These are phyloP conservation scores for Acaromyces ingoldii DNA, from an alignment of 1,284 basidiomycete genomes.

Conservation along the genomic window DNA sequence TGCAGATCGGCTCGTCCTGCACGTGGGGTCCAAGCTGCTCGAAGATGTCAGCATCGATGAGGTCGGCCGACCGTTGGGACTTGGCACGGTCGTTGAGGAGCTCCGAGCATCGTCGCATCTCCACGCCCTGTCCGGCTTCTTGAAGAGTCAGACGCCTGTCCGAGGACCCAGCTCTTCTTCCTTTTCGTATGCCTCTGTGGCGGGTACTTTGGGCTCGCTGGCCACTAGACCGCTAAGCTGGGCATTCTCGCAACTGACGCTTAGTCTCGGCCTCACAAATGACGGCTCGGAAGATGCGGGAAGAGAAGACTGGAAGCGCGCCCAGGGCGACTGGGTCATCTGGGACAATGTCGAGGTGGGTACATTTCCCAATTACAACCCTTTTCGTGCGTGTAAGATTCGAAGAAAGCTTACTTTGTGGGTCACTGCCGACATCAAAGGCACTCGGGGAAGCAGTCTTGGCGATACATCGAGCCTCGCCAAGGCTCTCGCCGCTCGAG, in stretches of 20 bases:
- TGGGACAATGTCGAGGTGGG: slow-evolving; percentile 61
- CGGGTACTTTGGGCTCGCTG: slow-evolving; percentile 9
- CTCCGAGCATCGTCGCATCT: neutral
- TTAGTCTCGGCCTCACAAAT: slow-evolving; percentile 62
- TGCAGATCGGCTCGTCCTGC: slow-evolving; percentile 62
- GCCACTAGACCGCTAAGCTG: slow-evolving; percentile 55
- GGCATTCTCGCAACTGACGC: slow-evolving; percentile 70
- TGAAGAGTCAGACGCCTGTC: slow-evolving; percentile 11
- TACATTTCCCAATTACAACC: too few species aligned
- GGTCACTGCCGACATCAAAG: slow-evolving; percentile 53
- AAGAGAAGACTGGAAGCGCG: slow-evolving; percentile 62
- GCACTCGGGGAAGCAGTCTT: slow-evolving; percentile 9
- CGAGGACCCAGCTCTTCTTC: slow-evolving; percentile 55
- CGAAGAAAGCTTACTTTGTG: too few species aligned
- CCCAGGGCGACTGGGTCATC: slow-evolving; percentile 71
- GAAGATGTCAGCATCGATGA: slow-evolving; percentile 37
- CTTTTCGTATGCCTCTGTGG: slow-evolving; percentile 59
- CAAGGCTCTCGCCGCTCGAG: slow-evolving; percentile 20
- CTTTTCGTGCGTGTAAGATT: too few species aligned
- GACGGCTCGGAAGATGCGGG: slow-evolving; percentile 57
- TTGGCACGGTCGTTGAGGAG: slow-evolving; percentile 71
- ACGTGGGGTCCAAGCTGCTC: slow-evolving; percentile 55
- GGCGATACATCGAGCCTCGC: slow-evolving; percentile 8
- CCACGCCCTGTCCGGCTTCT: neutral
- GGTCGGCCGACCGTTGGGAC: slow-evolving; percentile 72